Evolutionary conservation across 805 yeast species (phyloP), one percentile per base, ranked within the genome.

Genomic region (Kregervanrija delftensis): DNA sequence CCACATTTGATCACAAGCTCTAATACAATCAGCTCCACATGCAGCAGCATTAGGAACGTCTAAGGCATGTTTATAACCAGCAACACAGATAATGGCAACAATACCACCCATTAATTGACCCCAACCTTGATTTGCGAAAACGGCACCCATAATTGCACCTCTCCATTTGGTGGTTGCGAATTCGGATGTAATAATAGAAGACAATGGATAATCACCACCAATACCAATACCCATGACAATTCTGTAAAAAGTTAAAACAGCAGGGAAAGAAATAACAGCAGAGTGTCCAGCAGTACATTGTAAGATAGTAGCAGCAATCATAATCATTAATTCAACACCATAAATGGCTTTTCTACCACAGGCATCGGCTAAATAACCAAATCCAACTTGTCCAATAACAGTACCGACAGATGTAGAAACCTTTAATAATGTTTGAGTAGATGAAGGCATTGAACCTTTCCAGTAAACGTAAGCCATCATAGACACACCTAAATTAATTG

Each of bases 111-210:
- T 60, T 49, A 89, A 76, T 72, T 90, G 96, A 66, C 97, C 97
- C 81, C 93, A 79, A 68, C 96, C 97, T 72, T 90, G 97, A 73
- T 89, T 89, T 46, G 96, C 91, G 67, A 90, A 90, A 46, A 88
- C 96, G 30, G 96, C 95, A 61, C 86, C 89, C 96, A 88, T 88
- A 57, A 87, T 87, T 53, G 96, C 96, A 76, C 96, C 96, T 81
- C 96, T 86, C 95, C 96, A 88, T 67, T 85, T 87, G 54, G 96
- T 88, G 48, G 96, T 86, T 28, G 96, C 77, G 60, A 88, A 88
- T 72, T 88, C 96, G 47, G 96, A 83, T 9, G 96, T 83, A 53
- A 88, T 88, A 64, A 88, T 83, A n/a, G 96, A 86, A 13, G 96
- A 86, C 59, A 89, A 74, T 55, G 96, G 96, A 66, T 88, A 88